Conservation (phyloP, 1,139 yeast species). For the Blastobotrys indianensis region DNA sequence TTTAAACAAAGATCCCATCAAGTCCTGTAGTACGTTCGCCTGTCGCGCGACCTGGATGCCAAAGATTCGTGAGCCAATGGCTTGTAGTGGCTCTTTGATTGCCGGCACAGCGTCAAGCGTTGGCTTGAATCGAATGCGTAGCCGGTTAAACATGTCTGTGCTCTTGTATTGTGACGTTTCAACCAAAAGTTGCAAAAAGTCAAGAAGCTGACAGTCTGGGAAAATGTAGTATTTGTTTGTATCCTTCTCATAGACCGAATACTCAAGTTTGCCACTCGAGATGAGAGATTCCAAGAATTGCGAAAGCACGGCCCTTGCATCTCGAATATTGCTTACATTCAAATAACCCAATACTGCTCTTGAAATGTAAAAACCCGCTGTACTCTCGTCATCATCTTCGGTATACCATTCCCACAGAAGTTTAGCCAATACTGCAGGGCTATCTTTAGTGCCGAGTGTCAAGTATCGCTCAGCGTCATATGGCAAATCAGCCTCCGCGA, state of each 20-base stretch:
- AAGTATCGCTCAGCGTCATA: slow-evolving; percentile 56
- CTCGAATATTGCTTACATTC: slow-evolving; percentile 56
- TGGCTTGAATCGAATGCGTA: slow-evolving; percentile 51
- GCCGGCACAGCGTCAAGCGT: slow-evolving; percentile 40
- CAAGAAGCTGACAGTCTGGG: slow-evolving; percentile 41
- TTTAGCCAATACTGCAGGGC: slow-evolving; percentile 48
- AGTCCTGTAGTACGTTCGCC: slow-evolving; percentile 67
- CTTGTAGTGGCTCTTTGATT: slow-evolving; percentile 27
- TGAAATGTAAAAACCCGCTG: slow-evolving; percentile 49
- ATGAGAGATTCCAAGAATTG: slow-evolving; percentile 38
- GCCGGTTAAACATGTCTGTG: slow-evolving; percentile 46
- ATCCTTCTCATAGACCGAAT: slow-evolving; percentile 14
- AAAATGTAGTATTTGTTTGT: slow-evolving; percentile 25
- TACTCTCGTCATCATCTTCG: slow-evolving; percentile 30
- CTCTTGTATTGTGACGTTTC: slow-evolving; percentile 54
- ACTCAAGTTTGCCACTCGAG: slow-evolving; percentile 14
- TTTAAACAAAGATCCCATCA: slow-evolving; percentile 74
- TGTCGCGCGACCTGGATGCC: slow-evolving; percentile 55
- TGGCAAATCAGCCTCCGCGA: slow-evolving; percentile 36
- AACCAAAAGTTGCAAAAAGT: slow-evolving; percentile 64
- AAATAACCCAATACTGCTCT: slow-evolving; percentile 69
- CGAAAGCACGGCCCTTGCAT: slow-evolving; percentile 43
- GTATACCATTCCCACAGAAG: slow-evolving; percentile 55
- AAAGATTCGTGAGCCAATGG: slow-evolving; percentile 47
- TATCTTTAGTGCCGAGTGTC: slow-evolving; percentile 60